phyloP scores from a whole-genome alignment of 495 filamentous ascomycete genomes.

The Halenospora varia region DNA sequence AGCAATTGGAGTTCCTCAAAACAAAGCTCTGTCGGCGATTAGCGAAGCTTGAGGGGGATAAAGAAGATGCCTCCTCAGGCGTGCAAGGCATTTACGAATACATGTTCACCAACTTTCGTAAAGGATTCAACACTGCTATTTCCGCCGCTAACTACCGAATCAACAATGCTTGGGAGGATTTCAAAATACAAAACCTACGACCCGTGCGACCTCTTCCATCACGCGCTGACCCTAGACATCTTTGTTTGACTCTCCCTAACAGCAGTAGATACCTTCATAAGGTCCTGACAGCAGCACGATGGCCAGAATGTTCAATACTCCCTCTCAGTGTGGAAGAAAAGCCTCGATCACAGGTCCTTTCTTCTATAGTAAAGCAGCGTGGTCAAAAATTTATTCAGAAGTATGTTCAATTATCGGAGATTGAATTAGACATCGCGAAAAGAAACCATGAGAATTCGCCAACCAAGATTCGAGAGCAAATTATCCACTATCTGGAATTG shows the following conservation, averaged over 20 bases:
- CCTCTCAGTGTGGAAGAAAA: too few species aligned
- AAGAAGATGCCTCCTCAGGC: neutral
- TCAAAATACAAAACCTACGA: constrained; percentile 34
- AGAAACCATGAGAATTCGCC: neutral
- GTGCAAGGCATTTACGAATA: constrained; percentile 6
- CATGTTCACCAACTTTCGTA: constrained; percentile 17
- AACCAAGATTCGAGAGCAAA: too few species aligned
- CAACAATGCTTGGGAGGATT: constrained; percentile 26
- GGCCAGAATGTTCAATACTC: too few species aligned
- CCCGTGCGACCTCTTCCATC: constrained; percentile 29
- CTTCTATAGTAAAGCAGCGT: neutral
- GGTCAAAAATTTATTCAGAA: constrained; percentile 17
- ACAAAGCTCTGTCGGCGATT: constrained; percentile 58
- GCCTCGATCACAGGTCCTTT: too few species aligned
- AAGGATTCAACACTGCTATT: constrained; percentile 24
- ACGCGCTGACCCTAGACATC: constrained; percentile 26
- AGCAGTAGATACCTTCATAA: constrained; percentile 37
- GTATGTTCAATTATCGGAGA: constrained; percentile 26
- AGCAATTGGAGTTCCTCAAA: constrained; percentile 26
- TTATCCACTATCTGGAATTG: constrained; percentile 30
- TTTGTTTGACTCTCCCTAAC: constrained; percentile 38
- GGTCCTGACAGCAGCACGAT: constrained; percentile 14
- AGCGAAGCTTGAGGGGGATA: constrained; percentile 51
- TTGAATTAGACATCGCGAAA: constrained; percentile 28
- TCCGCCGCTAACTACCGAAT: constrained; percentile 21